Evolutionary conservation across 1,284 basidiomycete species (phyloP).

Genomic region (Cryptococcus depauperatus): DNA sequence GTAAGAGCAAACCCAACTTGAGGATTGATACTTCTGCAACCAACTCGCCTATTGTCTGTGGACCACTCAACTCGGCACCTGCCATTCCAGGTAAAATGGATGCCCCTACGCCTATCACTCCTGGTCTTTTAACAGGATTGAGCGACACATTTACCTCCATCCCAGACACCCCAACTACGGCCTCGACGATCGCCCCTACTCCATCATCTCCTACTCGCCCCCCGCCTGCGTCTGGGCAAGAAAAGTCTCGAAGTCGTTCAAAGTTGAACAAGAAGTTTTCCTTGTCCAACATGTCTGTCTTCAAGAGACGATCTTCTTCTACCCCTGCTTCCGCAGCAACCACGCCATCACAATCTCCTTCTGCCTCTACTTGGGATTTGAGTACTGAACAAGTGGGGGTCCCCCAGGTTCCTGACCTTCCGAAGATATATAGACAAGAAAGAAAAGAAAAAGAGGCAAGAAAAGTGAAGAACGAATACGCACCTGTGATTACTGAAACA

Average conservation of each 20-base stretch:
- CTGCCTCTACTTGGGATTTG: conserved; percentile 3
- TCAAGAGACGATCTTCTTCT: conserved; percentile 17
- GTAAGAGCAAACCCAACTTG: conserved; percentile 22
- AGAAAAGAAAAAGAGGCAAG: conserved; percentile 10
- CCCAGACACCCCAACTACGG: conserved; percentile 3
- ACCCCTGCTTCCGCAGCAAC: background rate
- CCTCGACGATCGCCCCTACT: background rate
- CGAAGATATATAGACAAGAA: conserved; percentile 17
- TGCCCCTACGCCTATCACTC: conserved; percentile 6
- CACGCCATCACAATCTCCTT: conserved; percentile 1
- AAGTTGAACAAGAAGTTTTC: conserved; percentile 26
- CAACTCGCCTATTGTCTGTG: background rate
- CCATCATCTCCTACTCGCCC: background rate
- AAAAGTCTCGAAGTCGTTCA: background rate
- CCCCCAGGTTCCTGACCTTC: conserved; percentile 23
- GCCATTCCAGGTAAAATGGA: background rate
- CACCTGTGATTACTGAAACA: background rate
- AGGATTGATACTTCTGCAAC: conserved; percentile 20
- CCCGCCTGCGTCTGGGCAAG: conserved; percentile 1
- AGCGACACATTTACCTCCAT: conserved; percentile 4
- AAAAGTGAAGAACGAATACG: conserved; percentile 6
- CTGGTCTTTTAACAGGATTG: conserved; percentile 7
- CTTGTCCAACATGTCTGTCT: conserved; percentile 29
- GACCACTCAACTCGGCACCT: background rate
- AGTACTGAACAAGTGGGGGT: conserved; percentile 3